These are phyloP conservation scores for Apophysomyces variabilis DNA, from an alignment of 371 early-diverging fungal species.

Conservation along the genomic window DNA sequence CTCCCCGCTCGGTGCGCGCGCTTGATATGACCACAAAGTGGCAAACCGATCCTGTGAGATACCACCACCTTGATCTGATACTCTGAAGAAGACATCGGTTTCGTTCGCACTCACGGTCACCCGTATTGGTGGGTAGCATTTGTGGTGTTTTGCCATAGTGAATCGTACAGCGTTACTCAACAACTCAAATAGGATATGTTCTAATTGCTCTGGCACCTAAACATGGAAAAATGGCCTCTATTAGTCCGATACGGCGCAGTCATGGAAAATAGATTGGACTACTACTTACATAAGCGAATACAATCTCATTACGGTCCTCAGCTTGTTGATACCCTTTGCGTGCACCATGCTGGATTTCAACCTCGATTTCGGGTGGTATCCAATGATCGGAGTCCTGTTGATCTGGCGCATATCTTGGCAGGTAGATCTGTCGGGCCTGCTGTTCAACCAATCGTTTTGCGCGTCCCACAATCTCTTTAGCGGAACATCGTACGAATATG, in stretches of 20 bases:
- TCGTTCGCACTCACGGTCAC: constrained; percentile 83
- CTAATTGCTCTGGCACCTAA: constrained; percentile 85
- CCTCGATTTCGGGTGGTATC: constrained; percentile 28
- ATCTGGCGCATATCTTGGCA: not conserved
- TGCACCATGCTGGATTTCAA: constrained; percentile 26
- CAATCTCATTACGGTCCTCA: constrained; percentile 33
- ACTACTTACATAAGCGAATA: constrained; percentile 52
- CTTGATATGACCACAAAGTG: constrained; percentile 83
- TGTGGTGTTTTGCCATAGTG: constrained; percentile 42
- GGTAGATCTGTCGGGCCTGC: constrained; percentile 17
- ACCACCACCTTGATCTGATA: constrained; percentile 93
- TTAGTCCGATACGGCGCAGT: no score
- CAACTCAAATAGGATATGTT: constrained; percentile 93
- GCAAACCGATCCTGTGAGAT: constrained; percentile 67
- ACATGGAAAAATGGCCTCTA: no score
- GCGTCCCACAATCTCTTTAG: constrained; percentile 53
- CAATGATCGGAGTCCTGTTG: not conserved
- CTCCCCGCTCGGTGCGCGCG: constrained; percentile 38
- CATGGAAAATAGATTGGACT: no score
- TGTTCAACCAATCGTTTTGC: constrained; percentile 30
- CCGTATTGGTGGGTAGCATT: constrained; percentile 67
- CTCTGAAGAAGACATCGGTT: constrained; percentile 83
- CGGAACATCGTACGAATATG: constrained; percentile 61
- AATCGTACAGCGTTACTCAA: constrained; percentile 86
- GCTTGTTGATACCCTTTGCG: constrained; percentile 14